phyloP scores from a whole-genome alignment of 2,329 filamentous ascomycete species.

The Sporothrix phasma region DNA sequence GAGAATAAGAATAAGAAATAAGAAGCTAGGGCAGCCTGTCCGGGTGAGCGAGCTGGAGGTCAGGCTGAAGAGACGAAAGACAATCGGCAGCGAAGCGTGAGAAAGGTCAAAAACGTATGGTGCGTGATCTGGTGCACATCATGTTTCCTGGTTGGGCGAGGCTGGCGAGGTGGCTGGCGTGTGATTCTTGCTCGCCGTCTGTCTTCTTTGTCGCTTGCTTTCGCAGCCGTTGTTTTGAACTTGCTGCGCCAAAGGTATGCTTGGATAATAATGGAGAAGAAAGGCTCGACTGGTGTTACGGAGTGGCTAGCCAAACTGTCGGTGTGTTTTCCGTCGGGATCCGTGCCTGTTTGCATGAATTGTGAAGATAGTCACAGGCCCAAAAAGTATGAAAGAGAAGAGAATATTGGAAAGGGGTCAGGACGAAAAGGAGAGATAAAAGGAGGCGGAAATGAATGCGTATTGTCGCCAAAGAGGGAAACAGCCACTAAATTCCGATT shows the following conservation, averaged over 20 bases:
- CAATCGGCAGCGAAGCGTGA: neutral
- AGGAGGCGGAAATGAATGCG: neutral
- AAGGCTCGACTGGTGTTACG: too few relatives aligned
- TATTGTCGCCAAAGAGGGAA: neutral
- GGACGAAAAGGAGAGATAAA: neutral
- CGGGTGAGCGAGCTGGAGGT: neutral
- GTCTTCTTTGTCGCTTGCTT: neutral
- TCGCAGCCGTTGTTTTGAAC: neutral
- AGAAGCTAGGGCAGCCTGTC: neutral
- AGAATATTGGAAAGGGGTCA: neutral
- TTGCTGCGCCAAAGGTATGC: too few relatives aligned
- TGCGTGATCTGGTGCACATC: neutral
- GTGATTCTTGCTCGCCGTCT: neutral
- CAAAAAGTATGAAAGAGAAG: neutral
- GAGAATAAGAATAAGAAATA: neutral
- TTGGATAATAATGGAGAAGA: too few relatives aligned
- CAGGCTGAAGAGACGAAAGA: neutral
- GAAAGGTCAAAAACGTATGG: neutral
- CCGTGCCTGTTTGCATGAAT: neutral
- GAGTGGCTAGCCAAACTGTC: too few relatives aligned
- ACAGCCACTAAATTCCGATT: neutral
- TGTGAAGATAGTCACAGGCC: too few relatives aligned
- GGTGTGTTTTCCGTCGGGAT: neutral
- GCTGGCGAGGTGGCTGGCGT: neutral
- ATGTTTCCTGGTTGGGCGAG: neutral